Evolutionary conservation across 1,284 basidiomycete genomes (phyloP), one percentile per base, ranked within the genome.

Genomic region (Ganoderma leucocontextum): DNA sequence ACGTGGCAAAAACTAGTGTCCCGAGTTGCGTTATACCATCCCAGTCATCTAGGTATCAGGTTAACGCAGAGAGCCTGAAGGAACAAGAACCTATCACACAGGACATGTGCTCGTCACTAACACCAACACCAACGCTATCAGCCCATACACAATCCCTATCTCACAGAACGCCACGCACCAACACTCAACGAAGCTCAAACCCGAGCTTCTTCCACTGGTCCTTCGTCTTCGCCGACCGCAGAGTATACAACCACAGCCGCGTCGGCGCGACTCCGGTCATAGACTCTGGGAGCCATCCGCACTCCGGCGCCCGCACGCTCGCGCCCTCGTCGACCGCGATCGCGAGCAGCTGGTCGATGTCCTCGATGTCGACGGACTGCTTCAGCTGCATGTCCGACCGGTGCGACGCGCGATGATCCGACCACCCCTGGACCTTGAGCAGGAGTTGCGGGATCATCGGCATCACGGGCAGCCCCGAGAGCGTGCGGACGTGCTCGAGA

Each of bases 351-450:
- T 81, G 78, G 13, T 77, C 73, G 58, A 88, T 81, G 73, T 87
- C 86, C 17, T 66, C 71, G 55, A 80, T 82, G 69, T 88, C 87
- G 6, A 78, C 69, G 33, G 78, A 74, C 67, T 83, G 79, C 74
- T 86, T 87, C 5, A 65, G 69, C 39, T 71, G 72, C 75, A 83
- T 80, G 58, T 82, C 74, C 2, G 49, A 25, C 41, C 80, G 76
- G 4, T 63, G 22, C 25, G 83, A 80, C 2, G 70, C 73, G 13
- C 80, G 73, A 66, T 87, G 86, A 72, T 87, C 83, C 22, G 77
- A 72, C 87, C 87, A 88, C 0, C 80, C 85, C 68, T 85, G 82
- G 4, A 88, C 77, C 75, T 87, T 89, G 22, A 86, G 76, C 52
- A 87, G 75, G 3, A 88, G 76, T 10, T 87, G 79, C 7, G 80